Conservation (phyloP, 345 rosid genomes). For the Brassica cretica region DNA sequence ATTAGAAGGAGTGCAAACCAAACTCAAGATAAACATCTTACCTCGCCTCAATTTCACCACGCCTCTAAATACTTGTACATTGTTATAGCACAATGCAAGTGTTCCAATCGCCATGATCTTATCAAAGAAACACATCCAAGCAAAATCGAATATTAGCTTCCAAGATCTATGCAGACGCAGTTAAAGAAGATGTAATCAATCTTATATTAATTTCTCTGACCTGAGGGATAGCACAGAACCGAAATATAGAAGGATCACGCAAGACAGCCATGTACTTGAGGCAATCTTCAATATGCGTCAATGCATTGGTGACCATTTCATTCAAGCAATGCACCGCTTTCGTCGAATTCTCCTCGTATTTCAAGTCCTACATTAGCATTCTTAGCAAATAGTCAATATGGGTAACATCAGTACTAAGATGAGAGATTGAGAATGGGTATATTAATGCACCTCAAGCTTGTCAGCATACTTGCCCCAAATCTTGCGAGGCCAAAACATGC, state of each 20-base stretch:
- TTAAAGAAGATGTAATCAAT: background rate
- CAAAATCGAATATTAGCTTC: constrained; percentile 23
- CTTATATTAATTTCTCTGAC: constrained; percentile 11
- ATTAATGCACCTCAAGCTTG: constrained; percentile 78
- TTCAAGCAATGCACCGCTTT: constrained; percentile 91
- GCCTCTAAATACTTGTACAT: constrained; percentile 89
- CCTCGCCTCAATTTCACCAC: constrained; percentile 98
- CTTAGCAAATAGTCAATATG: constrained; percentile 20
- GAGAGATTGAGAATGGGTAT: constrained; percentile 26
- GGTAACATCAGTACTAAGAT: background rate
- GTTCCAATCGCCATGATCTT: constrained; percentile 99
- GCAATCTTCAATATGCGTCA: constrained; percentile 77
- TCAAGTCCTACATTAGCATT: constrained; percentile 63
- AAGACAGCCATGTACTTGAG: constrained; percentile 67
- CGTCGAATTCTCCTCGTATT: constrained; percentile 72
- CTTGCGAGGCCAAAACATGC: constrained; percentile 98
- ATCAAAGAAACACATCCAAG: constrained; percentile 37
- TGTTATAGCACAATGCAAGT: constrained; percentile 84
- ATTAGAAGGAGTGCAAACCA: background rate
- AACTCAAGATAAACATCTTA: constrained; percentile 41
- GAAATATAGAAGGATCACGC: constrained; percentile 69
- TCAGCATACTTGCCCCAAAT: constrained; percentile 89
- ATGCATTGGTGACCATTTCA: constrained; percentile 89
- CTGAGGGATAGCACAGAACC: constrained; percentile 96
- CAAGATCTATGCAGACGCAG: background rate